Base-by-base conservation (phyloP, 306 rosid genomes). In the Cucumis hystrix region DNA sequence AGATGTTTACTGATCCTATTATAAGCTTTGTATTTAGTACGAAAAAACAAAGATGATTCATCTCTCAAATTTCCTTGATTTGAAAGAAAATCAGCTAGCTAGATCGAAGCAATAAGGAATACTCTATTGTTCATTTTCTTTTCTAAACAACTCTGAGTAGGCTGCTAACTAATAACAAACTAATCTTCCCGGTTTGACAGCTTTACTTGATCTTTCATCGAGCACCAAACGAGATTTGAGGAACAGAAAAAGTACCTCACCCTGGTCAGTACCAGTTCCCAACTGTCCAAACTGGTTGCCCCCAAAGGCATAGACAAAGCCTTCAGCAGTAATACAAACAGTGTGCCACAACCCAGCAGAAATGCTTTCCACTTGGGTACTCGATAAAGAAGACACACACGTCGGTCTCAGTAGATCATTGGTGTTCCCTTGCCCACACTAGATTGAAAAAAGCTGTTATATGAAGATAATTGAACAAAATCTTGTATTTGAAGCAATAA, bases 311-410 rank as follows among this genome's bases (percentile, higher is more conserved):
- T 86, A 87, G 65, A 91, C 82, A 69, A 71, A 80, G 47, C 97
- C 97, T 33, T 89, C 90, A 73, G 10, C 88, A 37, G 96, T 81
- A 37, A 87, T 73, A 79, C 98, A 91, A 14, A 93, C 25, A 64
- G 98, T 89, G 80, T 93, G 98, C 97, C 98, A 93, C 55, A 93
- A 88, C 79, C 98, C 98, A 18, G 96, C 93, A 70, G 98, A 88
- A 23, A 89, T 76, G 51, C 63, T 86, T 78, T 84, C 82, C 59
- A 93, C 90, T 79, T 73, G 74, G 20, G 84, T 82, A 82, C 83
- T 84, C n/a, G 76, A 76, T 23, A 93, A 84, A 43, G 96, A 93
- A 76, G 88, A 80, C 82, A 89, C 93, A 59, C 63, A 81, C 45
- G 86, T 88, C 74, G 96, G 97, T 79, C 87, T 88, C 62, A 93